Evolutionary conservation across 768 basidiomycete genomes (phyloP).

Genomic region (Scleroderma bovista): DNA sequence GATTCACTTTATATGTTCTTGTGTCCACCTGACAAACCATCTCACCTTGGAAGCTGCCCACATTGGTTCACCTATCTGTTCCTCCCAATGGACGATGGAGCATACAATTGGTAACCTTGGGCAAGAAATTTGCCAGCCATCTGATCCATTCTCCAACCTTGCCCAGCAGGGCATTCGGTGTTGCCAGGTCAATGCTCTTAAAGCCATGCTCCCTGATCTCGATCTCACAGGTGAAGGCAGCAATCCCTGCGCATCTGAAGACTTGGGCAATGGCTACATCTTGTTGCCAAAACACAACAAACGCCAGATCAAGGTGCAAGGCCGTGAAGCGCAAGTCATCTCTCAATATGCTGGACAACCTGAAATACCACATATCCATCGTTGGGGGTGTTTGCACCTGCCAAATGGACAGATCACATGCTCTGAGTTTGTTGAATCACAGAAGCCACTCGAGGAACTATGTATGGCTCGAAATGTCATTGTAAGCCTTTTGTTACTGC

Average conservation of each 20-base stretch:
- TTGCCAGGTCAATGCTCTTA: conserved; percentile 16
- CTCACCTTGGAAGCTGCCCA: not conserved
- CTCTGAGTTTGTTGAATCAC: not conserved
- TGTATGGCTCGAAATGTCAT: not conserved
- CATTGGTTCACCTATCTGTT: conserved; percentile 15
- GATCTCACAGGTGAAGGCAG: not conserved
- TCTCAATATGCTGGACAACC: not conserved
- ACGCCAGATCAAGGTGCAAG: not conserved
- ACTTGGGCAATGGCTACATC: not conserved
- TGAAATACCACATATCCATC: not conserved
- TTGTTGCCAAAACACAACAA: not conserved
- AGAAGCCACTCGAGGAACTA: not conserved
- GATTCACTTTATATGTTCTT: conserved; percentile 23
- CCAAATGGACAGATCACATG: not conserved
- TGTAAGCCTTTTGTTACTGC: no score
- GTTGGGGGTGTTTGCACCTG: not conserved
- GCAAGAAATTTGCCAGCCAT: conserved; percentile 18
- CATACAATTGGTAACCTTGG: conserved; percentile 21
- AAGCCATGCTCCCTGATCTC: conserved; percentile 9
- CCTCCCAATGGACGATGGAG: conserved; percentile 27
- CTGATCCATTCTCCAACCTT: conserved; percentile 24
- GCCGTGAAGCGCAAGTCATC: not conserved
- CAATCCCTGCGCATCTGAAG: not conserved
- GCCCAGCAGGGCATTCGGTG: conserved; percentile 17
- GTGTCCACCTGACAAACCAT: conserved; percentile 24